Percentiles rank a stretch among this genome's conserved stretches.
Conservation (phyloP, 306 rosid species). For the Trifolium fragiferum region DNA sequence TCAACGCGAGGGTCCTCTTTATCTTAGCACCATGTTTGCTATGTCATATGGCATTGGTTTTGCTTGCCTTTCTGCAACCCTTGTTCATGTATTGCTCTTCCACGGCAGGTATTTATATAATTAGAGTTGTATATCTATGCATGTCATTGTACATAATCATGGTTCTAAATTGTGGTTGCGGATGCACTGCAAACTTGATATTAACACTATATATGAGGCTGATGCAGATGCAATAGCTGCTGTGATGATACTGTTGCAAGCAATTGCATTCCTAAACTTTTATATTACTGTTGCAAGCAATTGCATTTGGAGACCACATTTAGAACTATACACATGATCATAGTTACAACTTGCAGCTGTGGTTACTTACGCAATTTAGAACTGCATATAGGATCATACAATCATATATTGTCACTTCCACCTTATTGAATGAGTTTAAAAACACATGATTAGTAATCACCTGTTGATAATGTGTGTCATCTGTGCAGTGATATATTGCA, state of each 20-base stretch:
- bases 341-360: too few relatives aligned
- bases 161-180: neutral
- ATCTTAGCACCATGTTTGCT: conserved; percentile 71
- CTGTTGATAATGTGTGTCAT: conserved; percentile 4
- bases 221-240: neutral
- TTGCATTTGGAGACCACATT: neutral
- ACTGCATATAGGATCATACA: neutral
- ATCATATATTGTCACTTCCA: neutral
- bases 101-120: conserved; percentile 65
- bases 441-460: neutral
- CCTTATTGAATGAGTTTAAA: neutral
- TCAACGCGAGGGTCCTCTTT: conserved; percentile 66
- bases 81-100: conserved; percentile 76
- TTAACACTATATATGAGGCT: neutral
- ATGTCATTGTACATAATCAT: neutral
- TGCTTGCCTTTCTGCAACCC: conserved; percentile 78
- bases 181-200: neutral
- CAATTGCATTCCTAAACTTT: neutral
- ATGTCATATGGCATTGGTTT: conserved; percentile 67
- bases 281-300: neutral
- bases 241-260: neutral
- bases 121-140: neutral
- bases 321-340: neutral
- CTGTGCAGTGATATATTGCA: conserved; percentile 67
- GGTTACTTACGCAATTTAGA: neutral